These are phyloP conservation scores for Rosa lucieae DNA, from an alignment of 306 rosid genomes.

Conservation along the genomic window DNA sequence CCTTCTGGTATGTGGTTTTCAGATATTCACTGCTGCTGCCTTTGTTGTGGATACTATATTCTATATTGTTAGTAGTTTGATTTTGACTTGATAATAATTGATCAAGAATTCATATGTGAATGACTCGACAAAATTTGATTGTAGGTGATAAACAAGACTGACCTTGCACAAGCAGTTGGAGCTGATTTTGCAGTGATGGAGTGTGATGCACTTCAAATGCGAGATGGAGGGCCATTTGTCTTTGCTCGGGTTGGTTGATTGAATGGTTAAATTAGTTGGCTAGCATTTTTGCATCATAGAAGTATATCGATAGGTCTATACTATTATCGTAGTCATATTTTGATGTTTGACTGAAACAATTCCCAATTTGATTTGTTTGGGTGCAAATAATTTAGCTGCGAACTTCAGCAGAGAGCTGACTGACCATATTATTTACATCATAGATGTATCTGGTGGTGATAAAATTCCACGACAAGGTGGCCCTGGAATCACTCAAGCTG, in stretches of 20 bases:
- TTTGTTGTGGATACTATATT: neutral
- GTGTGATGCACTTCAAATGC: constrained; percentile 91
- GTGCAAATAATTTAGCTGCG: too few relatives aligned
- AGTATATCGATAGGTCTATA: neutral
- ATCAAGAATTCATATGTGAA: neutral
- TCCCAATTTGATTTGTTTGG: too few relatives aligned
- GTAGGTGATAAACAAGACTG: constrained; percentile 97
- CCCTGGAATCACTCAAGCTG: too few relatives aligned
- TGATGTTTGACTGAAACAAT: too few relatives aligned
- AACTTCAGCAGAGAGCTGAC: too few relatives aligned
- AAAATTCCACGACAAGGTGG: too few relatives aligned
- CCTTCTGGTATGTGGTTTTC: constrained; percentile 68
- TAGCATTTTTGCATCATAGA: neutral
- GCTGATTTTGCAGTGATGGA: constrained; percentile 93
- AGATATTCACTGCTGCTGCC: constrained; percentile 7
- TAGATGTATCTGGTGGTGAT: too few relatives aligned
- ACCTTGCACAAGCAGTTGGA: constrained; percentile 88
- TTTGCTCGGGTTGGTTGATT: constrained; percentile 82
- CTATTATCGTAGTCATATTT: too few relatives aligned
- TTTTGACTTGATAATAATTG: neutral
- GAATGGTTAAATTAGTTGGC: neutral
- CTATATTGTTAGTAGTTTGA: neutral
- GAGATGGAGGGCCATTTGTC: constrained; percentile 95
- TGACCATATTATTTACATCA: too few relatives aligned
- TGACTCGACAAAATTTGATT: constrained; percentile 16